phyloP scores from a whole-genome alignment of 805 yeast genomes.

The Suhomyces emberorum region DNA sequence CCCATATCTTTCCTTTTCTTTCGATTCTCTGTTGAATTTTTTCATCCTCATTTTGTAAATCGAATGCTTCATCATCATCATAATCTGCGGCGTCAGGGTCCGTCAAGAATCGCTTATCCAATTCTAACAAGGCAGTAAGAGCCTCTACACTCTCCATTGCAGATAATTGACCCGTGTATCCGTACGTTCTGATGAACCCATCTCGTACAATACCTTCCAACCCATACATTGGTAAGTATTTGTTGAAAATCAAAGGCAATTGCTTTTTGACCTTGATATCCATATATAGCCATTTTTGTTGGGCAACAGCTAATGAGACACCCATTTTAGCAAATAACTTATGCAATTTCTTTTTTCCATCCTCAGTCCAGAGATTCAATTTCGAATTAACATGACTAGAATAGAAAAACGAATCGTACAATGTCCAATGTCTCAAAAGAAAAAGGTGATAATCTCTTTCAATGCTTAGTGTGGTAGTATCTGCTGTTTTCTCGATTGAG shows the following conservation, averaged over 20 bases:
- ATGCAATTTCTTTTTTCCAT: constrained; percentile 81
- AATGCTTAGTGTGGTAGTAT: constrained; percentile 48
- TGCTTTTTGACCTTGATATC: constrained; percentile 75
- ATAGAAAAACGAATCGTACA: constrained; percentile 86
- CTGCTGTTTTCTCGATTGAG: constrained; percentile 31
- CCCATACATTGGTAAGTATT: constrained; percentile 72
- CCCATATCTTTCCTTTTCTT: constrained; percentile 62
- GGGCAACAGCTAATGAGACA: constrained; percentile 80
- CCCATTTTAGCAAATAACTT: constrained; percentile 97
- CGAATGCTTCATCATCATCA: constrained; percentile 8
- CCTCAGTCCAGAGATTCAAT: constrained; percentile 84
- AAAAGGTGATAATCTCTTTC: constrained; percentile 87
- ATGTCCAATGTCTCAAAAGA: constrained; percentile 85
- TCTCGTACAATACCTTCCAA: constrained; percentile 78
- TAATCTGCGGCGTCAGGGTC: constrained; percentile 13
- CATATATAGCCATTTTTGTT: constrained; percentile 90
- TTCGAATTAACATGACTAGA: constrained; percentile 91
- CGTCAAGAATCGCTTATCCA: constrained; percentile 36
- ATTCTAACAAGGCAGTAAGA: constrained; percentile 77
- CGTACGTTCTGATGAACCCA: constrained; percentile 84
- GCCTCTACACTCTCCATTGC: constrained; percentile 95
- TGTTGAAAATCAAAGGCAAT: constrained; percentile 63
- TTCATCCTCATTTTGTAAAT: constrained; percentile 20
- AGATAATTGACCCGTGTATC: constrained; percentile 80
- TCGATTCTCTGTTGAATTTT: constrained; percentile 24